A percentile compares a stretch with the other conserved stretches of the same genome.
phyloP scores from a whole-genome alignment of 371 early-diverging fungal genomes.

The Actinomortierella ambigua region DNA sequence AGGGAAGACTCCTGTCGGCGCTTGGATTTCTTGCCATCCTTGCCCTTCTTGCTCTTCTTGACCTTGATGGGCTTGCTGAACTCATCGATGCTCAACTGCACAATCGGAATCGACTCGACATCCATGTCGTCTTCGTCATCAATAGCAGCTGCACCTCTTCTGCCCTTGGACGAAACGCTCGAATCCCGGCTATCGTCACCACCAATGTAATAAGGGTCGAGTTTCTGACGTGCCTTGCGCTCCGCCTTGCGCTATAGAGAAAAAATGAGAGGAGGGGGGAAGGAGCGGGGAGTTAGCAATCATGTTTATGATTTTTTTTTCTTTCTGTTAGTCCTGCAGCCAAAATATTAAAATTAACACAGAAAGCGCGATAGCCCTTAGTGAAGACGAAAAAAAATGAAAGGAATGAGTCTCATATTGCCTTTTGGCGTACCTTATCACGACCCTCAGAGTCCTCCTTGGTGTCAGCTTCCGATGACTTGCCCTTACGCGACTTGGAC shows the following conservation, averaged over 20 bases:
- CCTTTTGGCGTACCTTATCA: conserved; percentile 21
- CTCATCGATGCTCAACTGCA: conserved; percentile 71
- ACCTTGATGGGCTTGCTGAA: conserved; percentile 47
- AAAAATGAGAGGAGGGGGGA: background rate
- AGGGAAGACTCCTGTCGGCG: conserved; percentile 47
- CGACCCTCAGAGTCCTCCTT: conserved; percentile 31
- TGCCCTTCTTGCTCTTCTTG: conserved; percentile 19
- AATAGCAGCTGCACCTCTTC: conserved; percentile 11
- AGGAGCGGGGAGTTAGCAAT: background rate
- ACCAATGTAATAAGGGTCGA: conserved; percentile 80
- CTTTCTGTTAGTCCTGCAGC: no score
- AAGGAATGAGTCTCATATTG: background rate
- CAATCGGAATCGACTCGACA: conserved; percentile 84
- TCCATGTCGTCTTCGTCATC: conserved; percentile 57
- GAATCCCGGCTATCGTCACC: conserved; percentile 23
- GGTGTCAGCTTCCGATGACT: conserved; percentile 39
- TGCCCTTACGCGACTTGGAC: conserved; percentile 48
- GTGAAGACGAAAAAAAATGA: background rate
- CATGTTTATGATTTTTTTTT: background rate
- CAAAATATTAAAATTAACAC: background rate
- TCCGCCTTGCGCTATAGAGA: conserved; percentile 57
- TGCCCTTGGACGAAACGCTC: conserved; percentile 9
- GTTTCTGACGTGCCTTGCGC: conserved; percentile 63
- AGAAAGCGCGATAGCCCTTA: background rate
- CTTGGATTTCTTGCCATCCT: conserved; percentile 47